These are phyloP conservation scores for Wickerhamiella spandovensis DNA, from an alignment of 805 yeast species.

Conservation along the genomic window DNA sequence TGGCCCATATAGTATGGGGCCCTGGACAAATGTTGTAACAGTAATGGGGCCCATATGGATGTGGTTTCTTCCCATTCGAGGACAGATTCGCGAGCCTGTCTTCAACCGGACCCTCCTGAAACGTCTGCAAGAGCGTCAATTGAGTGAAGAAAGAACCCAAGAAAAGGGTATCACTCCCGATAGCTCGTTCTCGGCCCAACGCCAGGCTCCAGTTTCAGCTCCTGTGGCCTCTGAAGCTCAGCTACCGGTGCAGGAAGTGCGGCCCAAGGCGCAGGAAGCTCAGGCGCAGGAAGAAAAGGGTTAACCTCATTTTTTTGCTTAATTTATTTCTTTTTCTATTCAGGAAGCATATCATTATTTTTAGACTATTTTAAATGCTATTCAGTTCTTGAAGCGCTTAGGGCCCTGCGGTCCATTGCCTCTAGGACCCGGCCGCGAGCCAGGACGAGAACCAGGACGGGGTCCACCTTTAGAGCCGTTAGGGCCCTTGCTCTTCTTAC, in stretches of 20 bases:
- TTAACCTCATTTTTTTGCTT: neutral
- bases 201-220: too few species aligned
- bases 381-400: neutral
- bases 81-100: constrained; percentile 7
- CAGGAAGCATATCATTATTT: neutral
- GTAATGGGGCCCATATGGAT: constrained; percentile 22
- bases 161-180: neutral
- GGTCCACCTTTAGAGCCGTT: constrained; percentile 4
- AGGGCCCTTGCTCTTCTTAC: neutral
- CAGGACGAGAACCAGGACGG: too few species aligned
- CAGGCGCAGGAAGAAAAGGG: neutral
- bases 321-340: neutral
- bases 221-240: too few species aligned
- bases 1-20: constrained; percentile 21
- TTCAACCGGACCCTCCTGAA: constrained; percentile 10
- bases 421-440: too few species aligned
- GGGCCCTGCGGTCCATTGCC: neutral
- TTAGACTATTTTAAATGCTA: neutral
- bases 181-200: neutral
- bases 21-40: constrained; percentile 14
- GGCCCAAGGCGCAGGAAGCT: too few species aligned
- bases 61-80: constrained; percentile 21
- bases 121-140: constrained; percentile 6
- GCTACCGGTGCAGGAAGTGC: too few species aligned
- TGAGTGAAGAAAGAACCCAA: neutral